A percentile compares a stretch with the other conserved stretches of the same genome.
These are phyloP conservation scores for Tulasnella sp. DNA, from an alignment of 768 basidiomycete species.

Conservation along the genomic window DNA sequence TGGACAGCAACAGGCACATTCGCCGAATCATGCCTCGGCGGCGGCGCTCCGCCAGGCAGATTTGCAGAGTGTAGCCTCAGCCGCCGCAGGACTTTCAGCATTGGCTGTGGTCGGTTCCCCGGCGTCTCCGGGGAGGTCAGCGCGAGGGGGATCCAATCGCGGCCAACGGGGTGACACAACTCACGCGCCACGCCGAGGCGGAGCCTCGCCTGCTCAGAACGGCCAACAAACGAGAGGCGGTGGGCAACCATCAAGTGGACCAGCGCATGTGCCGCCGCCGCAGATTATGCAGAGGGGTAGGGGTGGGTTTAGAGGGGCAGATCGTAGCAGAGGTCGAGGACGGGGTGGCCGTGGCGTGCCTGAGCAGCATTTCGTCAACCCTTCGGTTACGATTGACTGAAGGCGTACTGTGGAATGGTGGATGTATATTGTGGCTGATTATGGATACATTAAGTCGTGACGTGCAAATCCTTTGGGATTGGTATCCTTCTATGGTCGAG, in stretches of 20 bases:
- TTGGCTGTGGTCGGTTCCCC: not conserved
- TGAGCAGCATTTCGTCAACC: too few species aligned
- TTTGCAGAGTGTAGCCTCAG: too few species aligned
- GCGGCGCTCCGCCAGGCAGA: not conserved
- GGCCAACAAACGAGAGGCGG: not conserved
- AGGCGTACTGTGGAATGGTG: too few species aligned
- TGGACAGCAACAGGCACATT: not conserved
- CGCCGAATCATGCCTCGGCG: not conserved
- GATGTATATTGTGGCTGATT: too few species aligned
- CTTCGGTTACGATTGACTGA: not conserved
- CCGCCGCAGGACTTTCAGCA: not conserved
- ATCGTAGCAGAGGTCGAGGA: not conserved
- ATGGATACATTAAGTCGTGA: not conserved
- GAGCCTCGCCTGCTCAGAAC: not conserved
- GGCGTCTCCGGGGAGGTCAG: not conserved
- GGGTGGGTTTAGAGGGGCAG: not conserved
- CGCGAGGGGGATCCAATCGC: not conserved
- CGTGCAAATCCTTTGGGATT: too few species aligned
- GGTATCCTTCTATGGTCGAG: too few species aligned
- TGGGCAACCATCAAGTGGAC: not conserved
- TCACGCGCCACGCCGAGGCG: not conserved
- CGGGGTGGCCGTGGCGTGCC: constrained; percentile 4
- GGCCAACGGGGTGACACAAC: not conserved
- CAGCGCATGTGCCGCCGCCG: not conserved
- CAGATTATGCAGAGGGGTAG: constrained; percentile 1